phyloP scores from a whole-genome alignment of 495 filamentous ascomycete species.

The Aspergillus homomorphus region DNA sequence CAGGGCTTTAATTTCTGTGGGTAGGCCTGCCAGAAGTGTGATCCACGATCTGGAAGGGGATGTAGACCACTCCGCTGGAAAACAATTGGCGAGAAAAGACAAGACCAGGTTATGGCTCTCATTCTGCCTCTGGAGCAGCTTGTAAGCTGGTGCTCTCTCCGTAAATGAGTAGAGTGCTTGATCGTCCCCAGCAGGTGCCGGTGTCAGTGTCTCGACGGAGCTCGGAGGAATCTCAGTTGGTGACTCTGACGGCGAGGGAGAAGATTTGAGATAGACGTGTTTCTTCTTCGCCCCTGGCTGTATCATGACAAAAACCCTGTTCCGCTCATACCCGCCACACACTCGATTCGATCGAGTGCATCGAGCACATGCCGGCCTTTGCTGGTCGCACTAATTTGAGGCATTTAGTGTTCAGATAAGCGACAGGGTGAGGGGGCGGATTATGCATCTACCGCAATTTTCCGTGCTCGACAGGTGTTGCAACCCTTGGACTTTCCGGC shows the following conservation, averaged over 20 bases:
- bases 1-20: conserved; percentile 21
- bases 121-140: conserved; percentile 7
- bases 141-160: conserved; percentile 2
- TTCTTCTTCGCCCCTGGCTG: conserved; percentile 18
- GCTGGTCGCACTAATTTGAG: conserved; percentile 32
- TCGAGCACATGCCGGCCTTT: conserved; percentile 32
- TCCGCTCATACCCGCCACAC: conserved; percentile 37
- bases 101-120: conserved; percentile 18
- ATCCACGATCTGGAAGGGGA: conserved; percentile 26
- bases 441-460: conserved; percentile 34
- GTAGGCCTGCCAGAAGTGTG: conserved; percentile 18
- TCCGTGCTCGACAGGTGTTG: conserved; percentile 42
- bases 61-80: conserved; percentile 10
- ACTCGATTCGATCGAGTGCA: conserved; percentile 35
- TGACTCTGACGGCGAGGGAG: neutral
- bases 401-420: neutral
- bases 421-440: neutral
- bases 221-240: neutral
- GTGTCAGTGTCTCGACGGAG: neutral
- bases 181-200: neutral
- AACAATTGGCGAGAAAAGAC: conserved; percentile 20
- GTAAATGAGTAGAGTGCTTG: neutral
- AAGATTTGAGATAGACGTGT: conserved; percentile 13
- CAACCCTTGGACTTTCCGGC: conserved; percentile 47
- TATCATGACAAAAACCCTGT: conserved; percentile 33